Evolutionary conservation across 768 basidiomycete genomes (phyloP).

Genomic region (Fistulinella prunicolor): DNA sequence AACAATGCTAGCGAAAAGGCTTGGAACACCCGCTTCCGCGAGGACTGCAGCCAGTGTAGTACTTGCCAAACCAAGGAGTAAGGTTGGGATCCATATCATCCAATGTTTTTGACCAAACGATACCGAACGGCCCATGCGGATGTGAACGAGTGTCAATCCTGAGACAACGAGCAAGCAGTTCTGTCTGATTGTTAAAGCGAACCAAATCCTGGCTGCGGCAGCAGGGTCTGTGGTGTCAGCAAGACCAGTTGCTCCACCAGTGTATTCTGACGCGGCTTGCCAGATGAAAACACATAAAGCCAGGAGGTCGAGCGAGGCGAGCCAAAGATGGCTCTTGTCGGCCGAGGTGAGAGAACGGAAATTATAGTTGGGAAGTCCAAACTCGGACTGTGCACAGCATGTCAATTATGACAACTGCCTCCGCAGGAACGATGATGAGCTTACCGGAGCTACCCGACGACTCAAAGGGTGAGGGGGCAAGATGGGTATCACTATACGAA

Average conservation of each 20-base stretch:
- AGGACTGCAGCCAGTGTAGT: constrained; percentile 59
- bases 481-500: constrained; percentile 73
- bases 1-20: constrained; percentile 58
- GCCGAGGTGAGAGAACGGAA: constrained; percentile 63
- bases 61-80: constrained; percentile 52
- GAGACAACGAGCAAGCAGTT: constrained; percentile 63
- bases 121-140: constrained; percentile 66
- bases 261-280: constrained; percentile 56
- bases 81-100: constrained; percentile 68
- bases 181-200: constrained; percentile 63
- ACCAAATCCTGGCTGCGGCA: constrained; percentile 64
- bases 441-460: constrained; percentile 69
- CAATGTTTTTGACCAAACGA: constrained; percentile 69
- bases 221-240: constrained; percentile 46
- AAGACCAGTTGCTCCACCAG: constrained; percentile 43
- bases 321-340: constrained; percentile 72
- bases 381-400: constrained; percentile 56
- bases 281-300: constrained; percentile 64
- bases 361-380: constrained; percentile 58
- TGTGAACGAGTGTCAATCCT: constrained; percentile 61
- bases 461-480: constrained; percentile 71
- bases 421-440: constrained; percentile 21
- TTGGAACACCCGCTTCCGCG: constrained; percentile 49
- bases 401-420: neutral
- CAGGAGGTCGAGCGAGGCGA: constrained; percentile 63